Conservation (phyloP, 2,329 filamentous ascomycete species). For the Cladosporium austrohemisphaericum region DNA sequence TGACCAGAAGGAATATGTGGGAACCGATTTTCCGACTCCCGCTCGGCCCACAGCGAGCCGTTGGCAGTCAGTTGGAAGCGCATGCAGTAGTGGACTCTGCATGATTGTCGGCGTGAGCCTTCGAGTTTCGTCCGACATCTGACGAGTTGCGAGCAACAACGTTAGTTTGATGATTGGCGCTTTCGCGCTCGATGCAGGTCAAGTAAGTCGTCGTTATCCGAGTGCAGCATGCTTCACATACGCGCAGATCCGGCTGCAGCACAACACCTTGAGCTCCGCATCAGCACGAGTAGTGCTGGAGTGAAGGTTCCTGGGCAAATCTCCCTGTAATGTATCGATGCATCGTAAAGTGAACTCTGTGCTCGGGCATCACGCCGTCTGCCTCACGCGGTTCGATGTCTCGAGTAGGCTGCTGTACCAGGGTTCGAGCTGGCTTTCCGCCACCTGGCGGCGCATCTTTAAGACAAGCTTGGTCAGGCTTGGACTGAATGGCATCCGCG, state of each 20-base stretch:
- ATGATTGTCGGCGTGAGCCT: slow-evolving; percentile 3
- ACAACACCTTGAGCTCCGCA: not conserved
- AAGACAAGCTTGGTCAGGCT: too few relatives aligned
- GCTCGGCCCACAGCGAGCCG: slow-evolving; percentile 7
- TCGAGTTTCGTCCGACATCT: slow-evolving; percentile 14
- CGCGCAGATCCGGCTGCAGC: slow-evolving; percentile 7
- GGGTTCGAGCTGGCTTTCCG: not conserved
- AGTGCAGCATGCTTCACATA: not conserved
- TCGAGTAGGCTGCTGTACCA: slow-evolving; percentile 1
- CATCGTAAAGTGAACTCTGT: slow-evolving; percentile 5
- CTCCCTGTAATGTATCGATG: not conserved
- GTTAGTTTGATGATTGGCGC: not conserved
- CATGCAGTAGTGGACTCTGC: not conserved
- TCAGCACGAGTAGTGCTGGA: not conserved
- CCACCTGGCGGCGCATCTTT: too few relatives aligned
- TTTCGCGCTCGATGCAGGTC: not conserved
- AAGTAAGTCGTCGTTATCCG: not conserved
- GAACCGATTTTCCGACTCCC: slow-evolving; percentile 7
- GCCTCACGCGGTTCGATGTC: not conserved
- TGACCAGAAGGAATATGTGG: slow-evolving; percentile 6
- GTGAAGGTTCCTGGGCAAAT: not conserved
- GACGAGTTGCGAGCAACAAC: not conserved
- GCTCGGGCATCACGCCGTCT: not conserved
- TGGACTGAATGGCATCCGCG: not conserved
- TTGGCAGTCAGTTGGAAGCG: not conserved